Conservation (phyloP, 75 land plant genomes). For the Azolla pinnata region DNA sequence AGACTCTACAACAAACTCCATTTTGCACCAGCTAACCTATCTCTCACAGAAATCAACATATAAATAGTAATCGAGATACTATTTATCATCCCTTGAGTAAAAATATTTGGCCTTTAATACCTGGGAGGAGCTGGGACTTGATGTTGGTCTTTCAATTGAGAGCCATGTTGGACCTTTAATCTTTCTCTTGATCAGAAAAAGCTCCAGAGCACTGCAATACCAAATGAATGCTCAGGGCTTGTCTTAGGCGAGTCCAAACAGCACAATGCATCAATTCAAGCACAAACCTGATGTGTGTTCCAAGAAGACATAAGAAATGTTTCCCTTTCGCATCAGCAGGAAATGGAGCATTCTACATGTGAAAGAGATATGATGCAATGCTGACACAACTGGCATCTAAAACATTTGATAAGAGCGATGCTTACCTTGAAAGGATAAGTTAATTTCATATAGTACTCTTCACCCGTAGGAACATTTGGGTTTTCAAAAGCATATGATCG, state of each 20-base stretch:
- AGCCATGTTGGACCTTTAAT: slow-evolving; percentile 93
- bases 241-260: too few relatives aligned
- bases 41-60: not conserved
- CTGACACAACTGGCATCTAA: too few relatives aligned
- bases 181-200: slow-evolving; percentile 73
- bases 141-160: slow-evolving; percentile 58
- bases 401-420: too few relatives aligned
- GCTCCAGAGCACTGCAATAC: slow-evolving; percentile 74
- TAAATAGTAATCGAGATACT: not conserved
- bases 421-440: slow-evolving; percentile 96
- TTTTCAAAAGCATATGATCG: slow-evolving; percentile 84
- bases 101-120: slow-evolving; percentile 40
- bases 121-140: slow-evolving; percentile 45
- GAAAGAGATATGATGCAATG: too few relatives aligned
- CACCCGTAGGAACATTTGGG: slow-evolving; percentile 59
- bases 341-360: slow-evolving; percentile 84
- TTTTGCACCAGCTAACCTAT: slow-evolving; percentile 98
- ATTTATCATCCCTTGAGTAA: too few relatives aligned
- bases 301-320: slow-evolving; percentile 56
- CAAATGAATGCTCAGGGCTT: too few relatives aligned
- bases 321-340: slow-evolving; percentile 69
- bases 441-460: slow-evolving; percentile 74
- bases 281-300: slow-evolving; percentile 66
- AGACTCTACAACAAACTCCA: slow-evolving; percentile 68
- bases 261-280: slow-evolving; percentile 1